Conservation (phyloP, 306 rosid genomes). For the Glycine soja region DNA sequence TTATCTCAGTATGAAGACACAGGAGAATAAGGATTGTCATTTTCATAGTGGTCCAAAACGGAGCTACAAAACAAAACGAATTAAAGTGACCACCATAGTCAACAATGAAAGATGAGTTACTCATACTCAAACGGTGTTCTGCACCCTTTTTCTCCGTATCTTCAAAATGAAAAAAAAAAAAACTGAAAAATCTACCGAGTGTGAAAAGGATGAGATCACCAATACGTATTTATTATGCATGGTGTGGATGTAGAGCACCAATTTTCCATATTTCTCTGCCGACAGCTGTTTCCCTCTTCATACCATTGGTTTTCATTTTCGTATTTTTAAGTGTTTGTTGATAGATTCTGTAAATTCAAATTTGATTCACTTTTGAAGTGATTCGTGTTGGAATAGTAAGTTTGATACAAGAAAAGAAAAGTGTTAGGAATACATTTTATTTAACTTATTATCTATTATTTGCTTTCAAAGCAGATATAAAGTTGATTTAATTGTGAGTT, state of each 20-base stretch:
- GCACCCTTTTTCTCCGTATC: too few species aligned
- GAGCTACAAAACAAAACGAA: constrained; percentile 37
- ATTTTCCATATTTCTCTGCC: constrained; percentile 43
- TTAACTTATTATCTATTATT: too few species aligned
- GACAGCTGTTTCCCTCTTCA: constrained; percentile 48
- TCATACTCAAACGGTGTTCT: background rate
- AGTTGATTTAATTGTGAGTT: too few species aligned
- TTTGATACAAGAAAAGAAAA: too few species aligned
- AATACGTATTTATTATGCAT: constrained; percentile 10
- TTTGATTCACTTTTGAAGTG: too few species aligned
- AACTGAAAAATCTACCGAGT: background rate
- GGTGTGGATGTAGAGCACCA: constrained; percentile 38
- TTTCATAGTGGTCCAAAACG: constrained; percentile 48
- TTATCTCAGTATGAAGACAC: constrained; percentile 32
- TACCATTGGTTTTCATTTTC: constrained; percentile 14
- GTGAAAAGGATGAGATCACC: constrained; percentile 34
- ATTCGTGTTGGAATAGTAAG: too few species aligned
- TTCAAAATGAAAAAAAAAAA: background rate
- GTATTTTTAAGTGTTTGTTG: background rate
- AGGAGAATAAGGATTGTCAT: constrained; percentile 41
- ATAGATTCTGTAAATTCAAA: too few species aligned
- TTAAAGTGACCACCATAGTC: constrained; percentile 33
- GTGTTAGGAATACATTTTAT: too few species aligned
- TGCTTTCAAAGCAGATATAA: too few species aligned
- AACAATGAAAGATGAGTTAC: constrained; percentile 29